A percentile compares a stretch with the other conserved stretches of the same genome.
Evolutionary conservation across 176 grass and related monocot genomes (phyloP).

Genomic region (Tillandsia fasciculata): DNA sequence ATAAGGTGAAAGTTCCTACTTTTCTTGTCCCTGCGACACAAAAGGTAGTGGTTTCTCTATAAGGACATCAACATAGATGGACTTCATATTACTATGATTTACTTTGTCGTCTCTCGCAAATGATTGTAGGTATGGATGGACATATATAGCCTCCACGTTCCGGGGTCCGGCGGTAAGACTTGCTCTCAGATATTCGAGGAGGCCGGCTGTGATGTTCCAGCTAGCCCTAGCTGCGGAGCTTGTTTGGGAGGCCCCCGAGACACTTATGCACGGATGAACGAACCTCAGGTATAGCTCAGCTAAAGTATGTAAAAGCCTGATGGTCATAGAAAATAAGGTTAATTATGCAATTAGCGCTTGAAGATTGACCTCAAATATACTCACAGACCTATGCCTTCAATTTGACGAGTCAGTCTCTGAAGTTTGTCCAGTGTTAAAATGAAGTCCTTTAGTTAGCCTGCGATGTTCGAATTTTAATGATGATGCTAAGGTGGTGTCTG

Average conservation of each 20-base stretch:
- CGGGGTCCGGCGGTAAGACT: conserved; percentile 70
- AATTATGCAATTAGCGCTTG: too few species aligned
- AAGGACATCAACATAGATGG: neutral
- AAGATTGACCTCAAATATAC: too few species aligned
- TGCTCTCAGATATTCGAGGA: conserved; percentile 95
- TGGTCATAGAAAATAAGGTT: too few species aligned
- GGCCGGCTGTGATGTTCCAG: conserved; percentile 85
- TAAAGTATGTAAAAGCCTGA: neutral
- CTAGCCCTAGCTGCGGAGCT: conserved; percentile 82
- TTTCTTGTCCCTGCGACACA: conserved; percentile 97
- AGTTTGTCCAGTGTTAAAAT: too few species aligned
- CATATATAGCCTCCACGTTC: conserved; percentile 61
- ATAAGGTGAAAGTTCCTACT: conserved; percentile 87
- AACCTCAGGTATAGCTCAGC: conserved; percentile 40
- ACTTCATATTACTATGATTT: neutral
- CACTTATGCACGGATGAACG: conserved; percentile 91
- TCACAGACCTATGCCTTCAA: too few species aligned
- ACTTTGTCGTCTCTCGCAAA: conserved; percentile 11
- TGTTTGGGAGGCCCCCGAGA: conserved; percentile 86
- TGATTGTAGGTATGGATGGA: conserved; percentile 86
- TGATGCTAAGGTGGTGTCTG: too few species aligned
- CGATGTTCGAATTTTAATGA: too few species aligned
- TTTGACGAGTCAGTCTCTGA: too few species aligned
- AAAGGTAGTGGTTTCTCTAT: conserved; percentile 42
- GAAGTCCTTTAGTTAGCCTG: too few species aligned